Evolutionary conservation across 2,329 filamentous ascomycete genomes (phyloP).

Genomic region (Malbranchea zuffiana): DNA sequence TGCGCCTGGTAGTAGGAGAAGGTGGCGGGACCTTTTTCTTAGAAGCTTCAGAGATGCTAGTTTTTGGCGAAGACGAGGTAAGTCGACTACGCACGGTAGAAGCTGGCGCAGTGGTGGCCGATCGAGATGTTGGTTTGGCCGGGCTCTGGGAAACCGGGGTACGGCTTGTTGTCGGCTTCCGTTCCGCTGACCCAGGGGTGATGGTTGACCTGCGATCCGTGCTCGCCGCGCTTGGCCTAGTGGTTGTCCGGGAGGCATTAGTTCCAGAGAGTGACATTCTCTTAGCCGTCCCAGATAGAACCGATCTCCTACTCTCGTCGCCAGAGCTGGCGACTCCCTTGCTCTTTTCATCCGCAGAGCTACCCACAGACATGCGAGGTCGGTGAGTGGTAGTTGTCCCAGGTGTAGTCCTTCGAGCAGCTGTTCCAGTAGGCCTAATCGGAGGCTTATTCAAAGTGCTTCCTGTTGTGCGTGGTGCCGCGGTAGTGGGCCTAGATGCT

Average conservation of each 20-base stretch:
- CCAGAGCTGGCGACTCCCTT: conserved; percentile 34
- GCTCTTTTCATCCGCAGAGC: conserved; percentile 35
- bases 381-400: conserved; percentile 31
- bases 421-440: conserved; percentile 28
- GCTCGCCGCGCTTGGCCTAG: conserved; percentile 25
- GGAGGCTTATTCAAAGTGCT: conserved; percentile 37
- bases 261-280: conserved; percentile 35
- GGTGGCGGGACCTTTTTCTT: not conserved
- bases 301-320: conserved; percentile 32
- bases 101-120: conserved; percentile 16
- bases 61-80: conserved; percentile 1
- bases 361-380: conserved; percentile 34
- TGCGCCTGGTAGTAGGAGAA: conserved; percentile 8
- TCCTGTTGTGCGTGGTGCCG: conserved; percentile 23
- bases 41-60: conserved; percentile 2
- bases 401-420: conserved; percentile 27
- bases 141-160: conserved; percentile 23
- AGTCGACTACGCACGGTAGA: conserved; percentile 15
- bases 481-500: conserved; percentile 18
- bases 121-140: conserved; percentile 22
- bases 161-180: conserved; percentile 22
- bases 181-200: conserved; percentile 26
- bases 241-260: conserved; percentile 26
- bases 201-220: conserved; percentile 31
- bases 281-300: conserved; percentile 35